phyloP scores from a whole-genome alignment of 1,284 basidiomycete genomes.

The Fomes fomentarius region DNA sequence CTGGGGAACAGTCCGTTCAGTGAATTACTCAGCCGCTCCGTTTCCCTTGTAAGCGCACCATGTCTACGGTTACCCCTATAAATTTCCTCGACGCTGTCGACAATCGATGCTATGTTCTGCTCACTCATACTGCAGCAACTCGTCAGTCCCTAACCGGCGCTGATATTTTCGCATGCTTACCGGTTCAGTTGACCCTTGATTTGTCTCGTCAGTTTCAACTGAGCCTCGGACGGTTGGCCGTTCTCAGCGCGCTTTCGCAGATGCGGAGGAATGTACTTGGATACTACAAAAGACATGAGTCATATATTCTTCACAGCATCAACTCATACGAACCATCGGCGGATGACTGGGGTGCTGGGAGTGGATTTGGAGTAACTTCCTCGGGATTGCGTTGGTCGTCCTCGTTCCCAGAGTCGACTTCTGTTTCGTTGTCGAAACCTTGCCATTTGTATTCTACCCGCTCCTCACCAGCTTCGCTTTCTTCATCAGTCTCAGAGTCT shows the following conservation, averaged over 20 bases:
- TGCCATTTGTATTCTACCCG: conserved; percentile 33
- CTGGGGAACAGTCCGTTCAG: conserved; percentile 39
- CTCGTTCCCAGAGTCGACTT: not conserved
- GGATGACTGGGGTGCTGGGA: no score
- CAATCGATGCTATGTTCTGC: conserved; percentile 84
- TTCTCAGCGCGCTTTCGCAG: conserved; percentile 48
- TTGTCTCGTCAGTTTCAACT: conserved; percentile 74
- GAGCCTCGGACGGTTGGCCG: conserved; percentile 50
- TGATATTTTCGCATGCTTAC: conserved; percentile 41
- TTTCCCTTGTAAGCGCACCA: conserved; percentile 48
- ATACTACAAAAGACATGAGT: conserved; percentile 32
- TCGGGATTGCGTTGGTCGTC: no score
- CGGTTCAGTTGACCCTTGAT: conserved; percentile 90
- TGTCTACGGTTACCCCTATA: conserved; percentile 84
- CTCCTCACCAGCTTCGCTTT: conserved; percentile 15
- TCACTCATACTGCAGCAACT: conserved; percentile 73
- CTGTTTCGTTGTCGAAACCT: conserved; percentile 19
- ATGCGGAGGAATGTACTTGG: conserved; percentile 68
- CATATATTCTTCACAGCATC: no score
- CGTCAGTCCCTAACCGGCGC: not conserved
- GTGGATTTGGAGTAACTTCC: no score
- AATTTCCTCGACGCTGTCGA: conserved; percentile 78
- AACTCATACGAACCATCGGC: no score
- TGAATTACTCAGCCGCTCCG: no score
- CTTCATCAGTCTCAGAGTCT: conserved; percentile 3